Evolutionary conservation across 176 grass and related monocot species (phyloP).

Genomic region (Triticum urartu): DNA sequence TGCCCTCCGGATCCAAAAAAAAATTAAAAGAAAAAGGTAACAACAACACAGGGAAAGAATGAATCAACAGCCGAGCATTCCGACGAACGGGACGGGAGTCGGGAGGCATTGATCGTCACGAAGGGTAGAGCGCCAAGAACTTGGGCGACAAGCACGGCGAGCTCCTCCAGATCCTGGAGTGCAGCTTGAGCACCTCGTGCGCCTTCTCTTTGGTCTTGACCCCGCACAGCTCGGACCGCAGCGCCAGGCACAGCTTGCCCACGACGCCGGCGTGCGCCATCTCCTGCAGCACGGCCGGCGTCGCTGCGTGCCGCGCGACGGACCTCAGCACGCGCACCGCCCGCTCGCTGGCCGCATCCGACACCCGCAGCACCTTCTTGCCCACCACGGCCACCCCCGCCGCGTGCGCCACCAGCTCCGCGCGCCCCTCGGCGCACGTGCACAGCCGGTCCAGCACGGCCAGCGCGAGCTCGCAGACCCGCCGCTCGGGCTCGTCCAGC

Average conservation of each 20-base stretch:
- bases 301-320: constrained; percentile 58
- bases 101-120: constrained; percentile 1
- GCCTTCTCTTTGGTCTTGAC: constrained; percentile 70
- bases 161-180: constrained; percentile 65
- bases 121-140: constrained; percentile 63
- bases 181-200: constrained; percentile 80
- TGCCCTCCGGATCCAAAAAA: constrained; percentile 22
- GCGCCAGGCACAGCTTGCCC: constrained; percentile 57
- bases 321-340: constrained; percentile 69
- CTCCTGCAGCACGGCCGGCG: constrained; percentile 71
- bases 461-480: constrained; percentile 63
- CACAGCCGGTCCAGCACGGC: constrained; percentile 69
- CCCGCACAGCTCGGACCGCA: constrained; percentile 51
- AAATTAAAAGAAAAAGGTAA: not conserved
- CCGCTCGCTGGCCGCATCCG: constrained; percentile 61
- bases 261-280: constrained; percentile 71
- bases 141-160: constrained; percentile 63
- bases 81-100: not conserved
- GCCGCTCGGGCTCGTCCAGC: constrained; percentile 58
- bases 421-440: constrained; percentile 82
- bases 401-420: constrained; percentile 64
- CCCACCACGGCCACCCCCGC: constrained; percentile 66
- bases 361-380: constrained; percentile 67
- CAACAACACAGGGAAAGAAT: not conserved
- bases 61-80: constrained; percentile 21